A percentile compares a stretch with the other conserved stretches of the same genome.
These are phyloP conservation scores for Beauveria brongniartii DNA, from an alignment of 2,329 filamentous ascomycete species.

Conservation along the genomic window DNA sequence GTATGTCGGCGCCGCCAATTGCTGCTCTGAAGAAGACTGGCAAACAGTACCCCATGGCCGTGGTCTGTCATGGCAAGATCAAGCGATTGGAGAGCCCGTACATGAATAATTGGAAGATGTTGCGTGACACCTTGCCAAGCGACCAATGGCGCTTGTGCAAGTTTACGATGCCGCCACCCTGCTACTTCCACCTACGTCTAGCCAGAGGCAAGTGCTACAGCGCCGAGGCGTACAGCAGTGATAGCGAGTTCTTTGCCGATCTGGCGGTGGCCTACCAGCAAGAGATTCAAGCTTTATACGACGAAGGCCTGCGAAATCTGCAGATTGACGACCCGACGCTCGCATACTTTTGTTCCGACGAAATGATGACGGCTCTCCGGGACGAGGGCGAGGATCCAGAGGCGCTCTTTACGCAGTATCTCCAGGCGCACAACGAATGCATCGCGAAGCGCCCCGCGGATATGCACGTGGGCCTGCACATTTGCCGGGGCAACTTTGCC, in stretches of 20 bases:
- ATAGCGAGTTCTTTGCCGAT: conserved; percentile 49
- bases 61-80: conserved; percentile 35
- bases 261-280: conserved; percentile 47
- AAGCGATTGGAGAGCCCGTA: conserved; percentile 32
- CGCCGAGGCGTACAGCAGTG: conserved; percentile 41
- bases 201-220: conserved; percentile 45
- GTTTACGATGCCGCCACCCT: conserved; percentile 58
- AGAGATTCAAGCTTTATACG: conserved; percentile 47
- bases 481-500: conserved; percentile 52
- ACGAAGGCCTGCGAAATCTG: conserved; percentile 46
- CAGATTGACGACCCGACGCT: conserved; percentile 58
- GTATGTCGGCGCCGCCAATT: conserved; percentile 30
- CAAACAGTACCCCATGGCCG: conserved; percentile 31
- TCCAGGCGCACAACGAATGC: conserved; percentile 66
- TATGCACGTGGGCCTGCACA: conserved; percentile 63
- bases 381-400: conserved; percentile 53
- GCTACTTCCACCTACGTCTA: conserved; percentile 55
- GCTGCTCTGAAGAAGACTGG: conserved; percentile 30
- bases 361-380: conserved; percentile 52
- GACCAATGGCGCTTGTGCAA: conserved; percentile 57
- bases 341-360: conserved; percentile 59
- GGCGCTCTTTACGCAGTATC: conserved; percentile 59
- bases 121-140: conserved; percentile 38
- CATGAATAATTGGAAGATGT: conserved; percentile 34
- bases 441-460: conserved; percentile 52